Conservation (phyloP, 2,329 filamentous ascomycete species). For the Furcasterigmium furcatum region DNA sequence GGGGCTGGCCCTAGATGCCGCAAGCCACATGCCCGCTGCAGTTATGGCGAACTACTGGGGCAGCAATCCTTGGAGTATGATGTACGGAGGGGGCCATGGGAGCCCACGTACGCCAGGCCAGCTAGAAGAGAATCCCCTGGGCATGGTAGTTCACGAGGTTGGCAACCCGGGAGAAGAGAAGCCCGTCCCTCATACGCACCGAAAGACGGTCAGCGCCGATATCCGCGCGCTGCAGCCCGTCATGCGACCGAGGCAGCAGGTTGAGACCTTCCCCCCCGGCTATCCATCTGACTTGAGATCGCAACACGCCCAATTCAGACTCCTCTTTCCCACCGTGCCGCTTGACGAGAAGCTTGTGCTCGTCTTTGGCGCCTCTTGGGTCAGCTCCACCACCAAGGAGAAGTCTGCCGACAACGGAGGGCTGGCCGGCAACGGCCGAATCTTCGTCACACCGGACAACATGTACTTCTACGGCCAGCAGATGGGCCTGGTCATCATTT, state of each 20-base stretch:
- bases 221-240: conserved; percentile 22
- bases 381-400: conserved; percentile 41
- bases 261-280: conserved; percentile 63
- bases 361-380: conserved; percentile 91
- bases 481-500: conserved; percentile 84
- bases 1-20: conserved; percentile 60
- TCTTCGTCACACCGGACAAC: conserved; percentile 83
- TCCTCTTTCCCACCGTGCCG: conserved; percentile 81
- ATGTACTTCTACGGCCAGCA: conserved; percentile 98
- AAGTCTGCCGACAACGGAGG: conserved; percentile 33
- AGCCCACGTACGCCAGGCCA: conserved; percentile 10
- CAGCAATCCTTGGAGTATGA: conserved; percentile 68
- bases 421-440: conserved; percentile 67
- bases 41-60: conserved; percentile 95
- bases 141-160: conserved; percentile 32
- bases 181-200: conserved; percentile 21
- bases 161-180: conserved; percentile 21
- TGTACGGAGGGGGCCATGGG: conserved; percentile 22
- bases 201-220: conserved; percentile 42
- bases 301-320: conserved; percentile 89
- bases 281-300: conserved; percentile 81
- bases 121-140: conserved; percentile 35
- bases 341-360: conserved; percentile 79
- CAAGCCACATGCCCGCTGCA: conserved; percentile 74
- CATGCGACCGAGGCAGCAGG: conserved; percentile 24